phyloP scores from a whole-genome alignment of 371 early-diverging fungal species.

The Cokeromyces recurvatus region DNA sequence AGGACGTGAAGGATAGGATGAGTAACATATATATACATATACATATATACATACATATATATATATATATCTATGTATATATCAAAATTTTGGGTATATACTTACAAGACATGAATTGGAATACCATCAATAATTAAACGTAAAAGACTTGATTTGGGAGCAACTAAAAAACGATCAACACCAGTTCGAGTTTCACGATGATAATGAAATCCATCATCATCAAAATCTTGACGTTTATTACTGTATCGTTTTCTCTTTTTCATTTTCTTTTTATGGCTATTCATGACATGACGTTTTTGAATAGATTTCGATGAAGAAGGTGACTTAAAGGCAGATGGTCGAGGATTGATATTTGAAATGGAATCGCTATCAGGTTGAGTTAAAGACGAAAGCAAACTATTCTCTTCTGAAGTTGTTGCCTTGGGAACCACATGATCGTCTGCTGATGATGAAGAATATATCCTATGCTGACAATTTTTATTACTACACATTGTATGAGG shows the following conservation, averaged over 20 bases:
- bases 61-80: not conserved
- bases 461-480: conserved; percentile 11
- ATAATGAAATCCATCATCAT: conserved; percentile 24
- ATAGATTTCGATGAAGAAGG: no score
- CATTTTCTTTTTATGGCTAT: not conserved
- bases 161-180: conserved; percentile 29
- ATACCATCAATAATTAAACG: conserved; percentile 62
- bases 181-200: conserved; percentile 12
- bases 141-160: conserved; percentile 51
- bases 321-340: not conserved
- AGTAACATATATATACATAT: not conserved
- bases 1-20: not conserved
- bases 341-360: no score
- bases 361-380: no score
- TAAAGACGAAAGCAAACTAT: no score
- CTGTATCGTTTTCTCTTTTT: conserved; percentile 1
- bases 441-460: not conserved
- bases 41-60: no score
- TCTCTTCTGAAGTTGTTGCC: no score
- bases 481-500: conserved; percentile 19
- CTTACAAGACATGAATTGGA: conserved; percentile 64
- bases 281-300: not conserved
- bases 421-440: no score
- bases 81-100: not conserved
- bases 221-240: conserved; percentile 5